Evolutionary conservation across 83 land plant genomes (phyloP).

Genomic region (Larix sibirica): DNA sequence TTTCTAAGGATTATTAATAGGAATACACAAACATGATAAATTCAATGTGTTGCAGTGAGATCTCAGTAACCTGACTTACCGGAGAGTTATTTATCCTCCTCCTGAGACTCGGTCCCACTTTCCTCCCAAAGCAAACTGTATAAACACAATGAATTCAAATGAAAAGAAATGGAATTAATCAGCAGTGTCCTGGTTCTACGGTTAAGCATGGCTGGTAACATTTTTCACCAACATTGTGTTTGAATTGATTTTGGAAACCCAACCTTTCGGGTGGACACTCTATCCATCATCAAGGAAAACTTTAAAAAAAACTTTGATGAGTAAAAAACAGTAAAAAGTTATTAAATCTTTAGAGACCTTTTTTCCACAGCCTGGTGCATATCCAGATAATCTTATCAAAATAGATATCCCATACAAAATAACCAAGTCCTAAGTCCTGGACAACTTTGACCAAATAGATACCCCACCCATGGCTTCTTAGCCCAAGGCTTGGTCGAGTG

Average conservation of each 20-base stretch:
- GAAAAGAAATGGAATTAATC: not conserved
- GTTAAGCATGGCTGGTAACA: not conserved
- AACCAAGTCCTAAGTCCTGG: not conserved
- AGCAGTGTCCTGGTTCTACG: not conserved
- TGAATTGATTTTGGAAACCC: too few species aligned
- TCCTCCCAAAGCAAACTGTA: constrained; percentile 81
- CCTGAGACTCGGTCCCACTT: constrained; percentile 62
- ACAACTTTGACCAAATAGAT: not conserved
- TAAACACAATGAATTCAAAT: constrained; percentile 4
- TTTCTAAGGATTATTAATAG: not conserved
- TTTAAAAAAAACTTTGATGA: too few species aligned
- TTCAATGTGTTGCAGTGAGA: not conserved
- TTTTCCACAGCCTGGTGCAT: not conserved
- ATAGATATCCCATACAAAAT: not conserved
- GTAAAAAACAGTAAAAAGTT: too few species aligned
- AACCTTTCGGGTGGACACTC: too few species aligned
- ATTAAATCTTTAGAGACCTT: not conserved
- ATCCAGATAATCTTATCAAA: not conserved
- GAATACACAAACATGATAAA: not conserved
- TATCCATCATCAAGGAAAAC: too few species aligned
- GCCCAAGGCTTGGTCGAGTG: not conserved
- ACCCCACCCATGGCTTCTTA: not conserved
- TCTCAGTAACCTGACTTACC: constrained; percentile 19
- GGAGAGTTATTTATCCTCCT: constrained; percentile 40
- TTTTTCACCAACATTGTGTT: not conserved